Evolutionary conservation across 129 eudicot genomes (phyloP).

Genomic region (Dittrichia graveolens): DNA sequence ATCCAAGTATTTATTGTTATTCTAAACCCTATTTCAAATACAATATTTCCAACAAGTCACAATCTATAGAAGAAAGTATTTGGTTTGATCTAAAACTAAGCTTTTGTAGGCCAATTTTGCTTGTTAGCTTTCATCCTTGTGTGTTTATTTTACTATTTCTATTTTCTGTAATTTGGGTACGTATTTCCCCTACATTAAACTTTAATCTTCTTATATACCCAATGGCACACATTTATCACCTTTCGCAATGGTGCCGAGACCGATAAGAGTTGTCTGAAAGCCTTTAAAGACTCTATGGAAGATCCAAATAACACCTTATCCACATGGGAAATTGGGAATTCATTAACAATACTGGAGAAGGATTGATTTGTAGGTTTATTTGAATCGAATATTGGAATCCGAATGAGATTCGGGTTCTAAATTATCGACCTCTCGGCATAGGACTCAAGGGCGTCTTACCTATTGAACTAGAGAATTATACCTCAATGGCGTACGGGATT

Average conservation of each 20-base stretch:
- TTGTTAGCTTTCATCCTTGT: too few species aligned
- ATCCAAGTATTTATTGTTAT: too few species aligned
- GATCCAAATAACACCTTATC: conserved; percentile 47
- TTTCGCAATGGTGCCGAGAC: conserved; percentile 33
- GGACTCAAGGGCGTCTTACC: conserved; percentile 69
- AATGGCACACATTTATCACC: neutral
- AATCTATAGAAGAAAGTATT: too few species aligned
- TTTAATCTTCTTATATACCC: neutral
- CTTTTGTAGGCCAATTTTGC: too few species aligned
- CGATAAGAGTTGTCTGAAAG: conserved; percentile 52
- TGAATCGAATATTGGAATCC: conserved; percentile 68
- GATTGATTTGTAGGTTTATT: conserved; percentile 55
- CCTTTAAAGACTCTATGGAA: conserved; percentile 46
- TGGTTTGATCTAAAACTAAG: too few species aligned
- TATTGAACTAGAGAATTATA: conserved; percentile 41
- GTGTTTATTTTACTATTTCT: too few species aligned
- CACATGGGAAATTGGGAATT: conserved; percentile 72
- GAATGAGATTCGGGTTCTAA: conserved; percentile 54
- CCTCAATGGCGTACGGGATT: conserved; percentile 55
- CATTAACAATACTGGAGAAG: conserved; percentile 28
- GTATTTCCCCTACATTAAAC: too few species aligned
- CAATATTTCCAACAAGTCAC: too few species aligned
- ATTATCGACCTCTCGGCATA: conserved; percentile 44
- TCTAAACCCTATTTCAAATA: too few species aligned
- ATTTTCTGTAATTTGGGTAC: too few species aligned